Evolutionary conservation across 2,329 filamentous ascomycete genomes (phyloP).

Genomic region (Colletotrichum agaves): DNA sequence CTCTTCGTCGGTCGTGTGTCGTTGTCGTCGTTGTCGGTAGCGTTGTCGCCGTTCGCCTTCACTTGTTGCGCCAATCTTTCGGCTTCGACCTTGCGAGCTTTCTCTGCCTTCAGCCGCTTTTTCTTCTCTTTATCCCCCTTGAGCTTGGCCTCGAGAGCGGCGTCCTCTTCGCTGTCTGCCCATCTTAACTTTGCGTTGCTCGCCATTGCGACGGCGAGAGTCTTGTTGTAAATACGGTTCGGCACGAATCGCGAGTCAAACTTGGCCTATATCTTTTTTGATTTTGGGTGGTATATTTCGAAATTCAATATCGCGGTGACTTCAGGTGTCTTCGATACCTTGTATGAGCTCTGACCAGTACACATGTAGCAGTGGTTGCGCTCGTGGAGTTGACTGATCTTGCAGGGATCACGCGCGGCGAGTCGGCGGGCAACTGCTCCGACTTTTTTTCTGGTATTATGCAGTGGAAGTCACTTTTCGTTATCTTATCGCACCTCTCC

Average conservation of each 20-base stretch:
- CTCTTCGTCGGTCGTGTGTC: constrained; percentile 67
- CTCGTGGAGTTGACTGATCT: neutral
- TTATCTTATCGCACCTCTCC: constrained; percentile 29
- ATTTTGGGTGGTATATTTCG: too few relatives aligned
- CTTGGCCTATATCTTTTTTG: too few relatives aligned
- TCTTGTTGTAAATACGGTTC: neutral
- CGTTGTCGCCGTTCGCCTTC: constrained; percentile 27
- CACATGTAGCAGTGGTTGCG: neutral
- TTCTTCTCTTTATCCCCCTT: constrained; percentile 91
- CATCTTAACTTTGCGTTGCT: constrained; percentile 79
- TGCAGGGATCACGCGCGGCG: constrained; percentile 22
- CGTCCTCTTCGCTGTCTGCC: constrained; percentile 87
- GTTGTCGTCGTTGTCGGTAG: constrained; percentile 44
- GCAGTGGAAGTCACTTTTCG: neutral
- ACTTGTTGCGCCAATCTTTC: constrained; percentile 48
- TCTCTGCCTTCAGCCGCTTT: constrained; percentile 84
- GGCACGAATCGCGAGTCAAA: too few relatives aligned
- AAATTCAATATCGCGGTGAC: too few relatives aligned
- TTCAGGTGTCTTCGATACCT: too few relatives aligned
- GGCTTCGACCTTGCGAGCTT: constrained; percentile 74
- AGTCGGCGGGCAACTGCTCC: constrained; percentile 25
- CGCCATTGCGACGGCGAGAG: constrained; percentile 59
- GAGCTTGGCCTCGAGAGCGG: constrained; percentile 75
- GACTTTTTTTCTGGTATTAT: constrained; percentile 9
- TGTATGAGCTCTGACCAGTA: too few relatives aligned